Evolutionary conservation across 177 flowering plant genomes (phyloP).

Genomic region (Vitis hybrid): DNA sequence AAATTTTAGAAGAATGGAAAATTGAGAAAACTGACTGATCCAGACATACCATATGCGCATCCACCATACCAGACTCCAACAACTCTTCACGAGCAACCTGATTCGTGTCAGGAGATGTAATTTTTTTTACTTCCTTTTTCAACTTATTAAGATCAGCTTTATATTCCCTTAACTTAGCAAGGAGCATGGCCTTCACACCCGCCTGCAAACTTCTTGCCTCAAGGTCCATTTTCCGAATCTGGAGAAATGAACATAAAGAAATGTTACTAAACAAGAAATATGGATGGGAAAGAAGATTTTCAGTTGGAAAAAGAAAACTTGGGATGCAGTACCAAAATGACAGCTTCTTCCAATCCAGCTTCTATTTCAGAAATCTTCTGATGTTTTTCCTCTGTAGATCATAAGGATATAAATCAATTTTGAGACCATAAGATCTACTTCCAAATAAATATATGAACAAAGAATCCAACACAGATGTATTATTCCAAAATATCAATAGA

Average conservation of each 20-base stretch:
- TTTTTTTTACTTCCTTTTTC: slow-evolving; percentile 54
- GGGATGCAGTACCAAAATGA: not conserved
- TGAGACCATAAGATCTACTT: not conserved
- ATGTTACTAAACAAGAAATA: not conserved
- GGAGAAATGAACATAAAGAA: slow-evolving; percentile 1
- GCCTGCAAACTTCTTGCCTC: slow-evolving; percentile 80
- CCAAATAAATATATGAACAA: too few species aligned
- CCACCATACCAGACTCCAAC: slow-evolving; percentile 68
- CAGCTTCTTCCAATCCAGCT: slow-evolving; percentile 65
- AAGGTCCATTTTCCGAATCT: slow-evolving; percentile 80
- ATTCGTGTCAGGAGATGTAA: slow-evolving; percentile 34
- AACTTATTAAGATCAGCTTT: slow-evolving; percentile 66
- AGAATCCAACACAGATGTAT: too few species aligned
- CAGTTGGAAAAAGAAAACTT: not conserved
- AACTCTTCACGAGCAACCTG: slow-evolving; percentile 64
- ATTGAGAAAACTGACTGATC: not conserved
- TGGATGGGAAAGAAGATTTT: not conserved
- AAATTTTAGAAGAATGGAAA: not conserved
- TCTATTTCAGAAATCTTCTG: slow-evolving; percentile 48
- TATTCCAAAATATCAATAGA: too few species aligned
- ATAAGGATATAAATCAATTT: not conserved
- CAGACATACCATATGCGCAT: slow-evolving; percentile 45
- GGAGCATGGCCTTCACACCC: slow-evolving; percentile 54
- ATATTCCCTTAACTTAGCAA: slow-evolving; percentile 74
- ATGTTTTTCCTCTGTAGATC: slow-evolving; percentile 46